These are phyloP conservation scores for Hymenoscyphus fructigenus DNA, from an alignment of 2,329 filamentous ascomycete species.

Conservation along the genomic window DNA sequence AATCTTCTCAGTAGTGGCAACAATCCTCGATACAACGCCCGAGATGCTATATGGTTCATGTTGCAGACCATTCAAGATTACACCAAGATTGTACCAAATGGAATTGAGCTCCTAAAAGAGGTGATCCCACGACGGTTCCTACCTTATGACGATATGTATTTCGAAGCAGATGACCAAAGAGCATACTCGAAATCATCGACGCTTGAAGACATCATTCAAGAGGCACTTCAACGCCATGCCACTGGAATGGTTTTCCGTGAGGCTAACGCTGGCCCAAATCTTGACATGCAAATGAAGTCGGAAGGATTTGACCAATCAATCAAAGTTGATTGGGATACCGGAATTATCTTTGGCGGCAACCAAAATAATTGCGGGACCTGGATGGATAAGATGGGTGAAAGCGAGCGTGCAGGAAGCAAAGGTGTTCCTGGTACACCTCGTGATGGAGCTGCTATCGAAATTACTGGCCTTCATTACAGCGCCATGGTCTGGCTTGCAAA, in stretches of 20 bases:
- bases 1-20: slow-evolving; percentile 87
- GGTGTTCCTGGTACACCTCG: slow-evolving; percentile 94
- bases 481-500: slow-evolving; percentile 75
- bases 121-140: slow-evolving; percentile 82
- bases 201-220: slow-evolving; percentile 86
- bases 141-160: slow-evolving; percentile 96
- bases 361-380: slow-evolving; percentile 96
- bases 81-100: slow-evolving; percentile 75
- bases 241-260: slow-evolving; percentile 89
- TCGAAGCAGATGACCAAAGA: slow-evolving; percentile 73
- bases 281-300: slow-evolving; percentile 91
- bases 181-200: slow-evolving; percentile 85
- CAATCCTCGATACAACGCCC: slow-evolving; percentile 87
- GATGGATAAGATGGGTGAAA: slow-evolving; percentile 99
- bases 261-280: slow-evolving; percentile 83
- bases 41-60: slow-evolving; percentile 98
- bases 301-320: slow-evolving; percentile 92
- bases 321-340: slow-evolving; percentile 85
- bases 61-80: slow-evolving; percentile 96
- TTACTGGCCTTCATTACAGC: slow-evolving; percentile 91
- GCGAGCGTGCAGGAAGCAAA: slow-evolving; percentile 83
- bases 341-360: slow-evolving; percentile 90
- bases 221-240: slow-evolving; percentile 89
- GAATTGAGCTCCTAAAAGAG: slow-evolving; percentile 69
- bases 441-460: slow-evolving; percentile 92